Base-by-base conservation (phyloP, 1,139 yeast genomes). In the Sugiyamaella japonica region DNA sequence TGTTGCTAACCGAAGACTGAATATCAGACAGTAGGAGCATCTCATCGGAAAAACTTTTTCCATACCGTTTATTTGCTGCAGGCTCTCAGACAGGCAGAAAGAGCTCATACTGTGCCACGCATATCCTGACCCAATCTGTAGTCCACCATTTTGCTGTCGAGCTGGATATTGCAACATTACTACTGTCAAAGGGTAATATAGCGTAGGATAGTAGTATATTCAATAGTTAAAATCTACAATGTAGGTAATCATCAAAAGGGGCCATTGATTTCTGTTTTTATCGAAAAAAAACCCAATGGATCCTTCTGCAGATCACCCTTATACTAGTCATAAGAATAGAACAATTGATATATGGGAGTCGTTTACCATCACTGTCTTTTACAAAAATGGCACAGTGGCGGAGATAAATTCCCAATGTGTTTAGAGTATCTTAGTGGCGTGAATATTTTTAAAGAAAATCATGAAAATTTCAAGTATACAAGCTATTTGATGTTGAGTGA, bases 301-400 rank as follows among this genome's bases (percentile, higher is more conserved):
- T 16, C 48, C 53, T 48, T 54, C 57, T 54, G 57, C 57, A 50
- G 56, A 50, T 40, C 28, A 45, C 12, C 55, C 23, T 36, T 10
- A 20, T 40, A 16, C 41, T 38, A 8, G 23, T 31, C 31, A 17
- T 12, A 38, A 17, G 25, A 38, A 38, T 17, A 38, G 41, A 17
- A 38, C 25, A 38, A 39, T 57, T 39, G 52, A 32, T 57, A 42
- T 59, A 50, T 53, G 60, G 61, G 61, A 56, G 37, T 54, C 61
- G 61, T 59, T 59, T 59, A 59, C 60, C 61, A 49, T 53, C 23
- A 37, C 48, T 58, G 56, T 45, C 56, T 52, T n/a, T 32, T 32
- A 34, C 20, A 23, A 40, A 28, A 43, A 51, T 44, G 59, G 49
- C 50, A 54, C 57, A 56, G 50, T 48, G 49, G 31, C 58, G 61